phyloP scores from a whole-genome alignment of 306 rosid genomes.

The Ammopiptanthus mongolicus region DNA sequence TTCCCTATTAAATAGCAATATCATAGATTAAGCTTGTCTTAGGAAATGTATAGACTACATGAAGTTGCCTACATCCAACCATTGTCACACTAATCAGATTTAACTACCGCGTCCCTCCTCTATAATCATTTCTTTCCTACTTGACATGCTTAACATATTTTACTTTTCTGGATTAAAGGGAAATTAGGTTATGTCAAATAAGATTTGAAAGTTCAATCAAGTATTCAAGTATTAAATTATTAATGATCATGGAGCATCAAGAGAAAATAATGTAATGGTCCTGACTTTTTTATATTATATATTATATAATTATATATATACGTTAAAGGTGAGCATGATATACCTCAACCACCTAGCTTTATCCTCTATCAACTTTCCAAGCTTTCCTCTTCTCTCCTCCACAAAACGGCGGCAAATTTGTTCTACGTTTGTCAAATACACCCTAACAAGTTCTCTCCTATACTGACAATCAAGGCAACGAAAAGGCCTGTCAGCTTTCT shows the following conservation, averaged over 20 bases:
- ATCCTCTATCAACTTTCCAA: conserved; percentile 90
- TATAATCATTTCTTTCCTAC: conserved; percentile 4
- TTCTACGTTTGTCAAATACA: conserved; percentile 94
- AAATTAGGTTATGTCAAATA: not conserved
- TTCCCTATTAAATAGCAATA: not conserved
- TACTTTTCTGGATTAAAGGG: conserved; percentile 16
- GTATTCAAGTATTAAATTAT: conserved; percentile 8
- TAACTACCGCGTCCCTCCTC: not conserved
- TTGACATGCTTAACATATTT: not conserved
- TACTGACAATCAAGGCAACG: conserved; percentile 98
- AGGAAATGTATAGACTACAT: not conserved
- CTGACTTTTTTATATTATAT: not conserved
- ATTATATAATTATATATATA: not conserved
- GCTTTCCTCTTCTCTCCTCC: conserved; percentile 89
- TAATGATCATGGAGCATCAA: not conserved
- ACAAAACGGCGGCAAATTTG: conserved; percentile 97
- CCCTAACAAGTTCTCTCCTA: conserved; percentile 99
- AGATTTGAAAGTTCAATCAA: conserved; percentile 8
- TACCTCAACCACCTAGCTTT: conserved; percentile 99
- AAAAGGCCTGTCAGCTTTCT: conserved; percentile 93
- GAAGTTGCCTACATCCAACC: not conserved
- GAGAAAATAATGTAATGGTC: not conserved
- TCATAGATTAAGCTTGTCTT: not conserved
- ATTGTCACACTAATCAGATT: not conserved
- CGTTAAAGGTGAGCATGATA: conserved; percentile 15